phyloP scores from a whole-genome alignment of 768 basidiomycete species.

The Suillus alpinus region DNA sequence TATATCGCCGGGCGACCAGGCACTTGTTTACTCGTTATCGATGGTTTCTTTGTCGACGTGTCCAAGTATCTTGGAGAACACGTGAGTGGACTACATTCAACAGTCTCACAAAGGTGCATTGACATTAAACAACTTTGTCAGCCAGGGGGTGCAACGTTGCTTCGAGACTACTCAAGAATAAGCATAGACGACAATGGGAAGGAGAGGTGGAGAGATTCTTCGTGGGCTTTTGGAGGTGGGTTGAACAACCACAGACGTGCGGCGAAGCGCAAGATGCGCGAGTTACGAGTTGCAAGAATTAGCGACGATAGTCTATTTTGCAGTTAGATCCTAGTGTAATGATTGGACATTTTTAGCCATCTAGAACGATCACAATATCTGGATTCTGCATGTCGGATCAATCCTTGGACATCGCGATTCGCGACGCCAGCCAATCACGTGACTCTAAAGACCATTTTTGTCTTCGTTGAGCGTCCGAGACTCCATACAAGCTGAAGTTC shows the following conservation, averaged over 20 bases:
- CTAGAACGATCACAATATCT: neutral
- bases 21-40: conserved; percentile 52
- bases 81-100: conserved; percentile 41
- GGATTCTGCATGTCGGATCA: neutral
- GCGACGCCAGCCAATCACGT: conserved; percentile 22
- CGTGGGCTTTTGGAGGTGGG: conserved; percentile 68
- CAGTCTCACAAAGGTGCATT: neutral
- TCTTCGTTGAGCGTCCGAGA: conserved; percentile 18
- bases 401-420: neutral
- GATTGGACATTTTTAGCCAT: neutral
- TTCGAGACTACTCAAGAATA: conserved; percentile 47
- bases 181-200: conserved; percentile 4
- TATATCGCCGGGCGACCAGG: conserved; percentile 31
- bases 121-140: conserved; percentile 19
- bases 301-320: neutral
- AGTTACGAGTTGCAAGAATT: conserved; percentile 43
- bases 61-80: conserved; percentile 63
- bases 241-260: conserved; percentile 70
- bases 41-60: conserved; percentile 61
- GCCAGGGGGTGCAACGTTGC: conserved; percentile 61
- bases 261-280: conserved; percentile 47
- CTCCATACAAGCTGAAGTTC: conserved; percentile 31
- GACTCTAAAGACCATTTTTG: conserved; percentile 20
- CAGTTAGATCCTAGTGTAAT: neutral
- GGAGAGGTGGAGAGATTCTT: conserved; percentile 41